These are phyloP conservation scores for Dictyostelium purpureum DNA, from an alignment of 78 protist species.

Conservation along the genomic window DNA sequence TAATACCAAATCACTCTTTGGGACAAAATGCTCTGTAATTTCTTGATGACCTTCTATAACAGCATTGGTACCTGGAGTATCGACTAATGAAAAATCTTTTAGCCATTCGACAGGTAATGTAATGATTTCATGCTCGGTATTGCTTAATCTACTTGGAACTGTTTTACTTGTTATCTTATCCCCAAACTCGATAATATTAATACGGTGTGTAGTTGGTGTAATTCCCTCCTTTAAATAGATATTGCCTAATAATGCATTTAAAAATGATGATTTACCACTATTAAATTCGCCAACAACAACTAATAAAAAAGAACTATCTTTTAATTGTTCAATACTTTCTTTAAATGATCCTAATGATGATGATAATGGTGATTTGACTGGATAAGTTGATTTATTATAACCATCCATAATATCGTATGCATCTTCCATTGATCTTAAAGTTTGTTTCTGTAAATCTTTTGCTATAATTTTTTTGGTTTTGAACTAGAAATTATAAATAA, in stretches of 20 bases:
- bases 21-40: constrained; percentile 85
- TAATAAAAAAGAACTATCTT: constrained; percentile 80
- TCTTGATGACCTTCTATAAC: constrained; percentile 76
- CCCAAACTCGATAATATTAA: constrained; percentile 72
- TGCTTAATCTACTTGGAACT: not conserved
- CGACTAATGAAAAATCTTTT: constrained; percentile 77
- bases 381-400: not conserved
- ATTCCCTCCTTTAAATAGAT: constrained; percentile 79
- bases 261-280: constrained; percentile 84
- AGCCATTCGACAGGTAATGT: constrained; percentile 80
- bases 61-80: constrained; percentile 89
- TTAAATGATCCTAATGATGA: constrained; percentile 12
- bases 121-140: constrained; percentile 44
- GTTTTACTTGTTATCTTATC: not conserved
- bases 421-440: not conserved
- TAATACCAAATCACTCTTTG: constrained; percentile 75
- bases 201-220: constrained; percentile 81
- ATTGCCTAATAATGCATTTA: constrained; percentile 82
- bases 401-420: not conserved
- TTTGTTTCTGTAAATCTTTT: constrained; percentile 11
- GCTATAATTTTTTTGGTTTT: not conserved
- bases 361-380: not conserved
- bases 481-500: no score
- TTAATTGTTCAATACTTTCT: constrained; percentile 41
- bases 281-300: constrained; percentile 87